Evolutionary conservation across 176 grass and related monocot genomes (phyloP), one percentile per base, ranked within the genome.

Genomic region (Hsuehochloa calcarea): DNA sequence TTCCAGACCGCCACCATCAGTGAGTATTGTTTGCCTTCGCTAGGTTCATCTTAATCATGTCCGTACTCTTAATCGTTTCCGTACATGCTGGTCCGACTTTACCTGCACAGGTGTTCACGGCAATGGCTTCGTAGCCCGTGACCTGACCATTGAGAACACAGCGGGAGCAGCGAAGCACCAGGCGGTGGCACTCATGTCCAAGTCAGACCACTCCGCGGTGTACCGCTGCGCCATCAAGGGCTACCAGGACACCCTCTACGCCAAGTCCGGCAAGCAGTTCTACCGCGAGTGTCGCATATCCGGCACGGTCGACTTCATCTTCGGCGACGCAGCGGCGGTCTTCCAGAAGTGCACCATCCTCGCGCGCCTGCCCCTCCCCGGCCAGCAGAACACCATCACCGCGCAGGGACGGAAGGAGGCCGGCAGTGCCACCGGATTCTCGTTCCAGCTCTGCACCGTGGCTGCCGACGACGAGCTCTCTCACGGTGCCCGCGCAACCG

Each of bases 111-210:
- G 67, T 8, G 80, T 65, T 9, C 15, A 69, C 1, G 92, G 89
- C 20, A 79, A 91, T 41, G 79, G 89, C 0, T 94, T 94, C 86
- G 85, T 91, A n/a, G 89, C 27, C 12, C 82, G 88, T 56, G 75
- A 81, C 83, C 85, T 98, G 67, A 89, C 82, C 5, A 95, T 98
- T 87, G 82, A 84, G 58, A 98, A 98, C 95, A 98, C 93, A 29
- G 93, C 95, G 0, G 93, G 93, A 2, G 46, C 93, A 10, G 73
- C 47, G 55, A 98, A 98, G 83, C 90, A 93, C 91, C 95, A 98
- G 81, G 93, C 93, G 6, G 95, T 98, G 89, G 95, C 95, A 5
- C 89, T 98, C 27, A 87, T 94, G 45, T 89, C 90, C 52, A 79
- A 89, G 37, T 89, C 95, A 9, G 95, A 98, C 78, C 86, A 65